phyloP scores from a whole-genome alignment of 2,329 filamentous ascomycete species.

The Microcyclospora tardicrescens region DNA sequence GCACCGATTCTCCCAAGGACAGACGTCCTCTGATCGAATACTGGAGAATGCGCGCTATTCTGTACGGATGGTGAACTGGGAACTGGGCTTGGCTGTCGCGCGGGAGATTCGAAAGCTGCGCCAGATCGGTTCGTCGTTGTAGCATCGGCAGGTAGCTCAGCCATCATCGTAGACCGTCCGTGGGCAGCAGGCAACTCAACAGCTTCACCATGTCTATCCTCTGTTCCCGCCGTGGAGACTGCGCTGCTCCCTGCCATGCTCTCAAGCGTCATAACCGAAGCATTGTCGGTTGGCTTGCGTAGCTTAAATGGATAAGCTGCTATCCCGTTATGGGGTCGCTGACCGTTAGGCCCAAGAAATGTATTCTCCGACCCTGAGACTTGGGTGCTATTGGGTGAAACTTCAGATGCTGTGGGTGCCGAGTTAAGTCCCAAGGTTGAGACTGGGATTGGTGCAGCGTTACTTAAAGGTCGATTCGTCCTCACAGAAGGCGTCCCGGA shows the following conservation, averaged over 20 bases:
- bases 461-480: no score
- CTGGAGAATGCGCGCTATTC: slow-evolving; percentile 7
- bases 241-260: slow-evolving; percentile 4
- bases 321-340: slow-evolving; percentile 53
- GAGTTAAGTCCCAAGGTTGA: background rate
- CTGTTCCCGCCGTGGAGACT: no score
- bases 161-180: background rate
- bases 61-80: slow-evolving; percentile 6
- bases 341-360: slow-evolving; percentile 40
- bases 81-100: background rate
- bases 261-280: slow-evolving; percentile 16
- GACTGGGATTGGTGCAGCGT: background rate
- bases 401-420: background rate
- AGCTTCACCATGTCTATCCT: slow-evolving; percentile 1
- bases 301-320: slow-evolving; percentile 64
- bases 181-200: slow-evolving; percentile 5
- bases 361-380: slow-evolving; percentile 28
- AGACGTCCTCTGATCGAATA: slow-evolving; percentile 11
- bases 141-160: background rate
- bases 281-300: slow-evolving; percentile 27
- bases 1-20: slow-evolving; percentile 14
- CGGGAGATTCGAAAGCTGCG: background rate
- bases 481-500: slow-evolving; percentile 1
- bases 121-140: background rate
- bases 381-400: slow-evolving; percentile 7